Evolutionary conservation across 345 rosid genomes (phyloP), one percentile per base, ranked within the genome.

Genomic region (Gossypium ekmanianum): DNA sequence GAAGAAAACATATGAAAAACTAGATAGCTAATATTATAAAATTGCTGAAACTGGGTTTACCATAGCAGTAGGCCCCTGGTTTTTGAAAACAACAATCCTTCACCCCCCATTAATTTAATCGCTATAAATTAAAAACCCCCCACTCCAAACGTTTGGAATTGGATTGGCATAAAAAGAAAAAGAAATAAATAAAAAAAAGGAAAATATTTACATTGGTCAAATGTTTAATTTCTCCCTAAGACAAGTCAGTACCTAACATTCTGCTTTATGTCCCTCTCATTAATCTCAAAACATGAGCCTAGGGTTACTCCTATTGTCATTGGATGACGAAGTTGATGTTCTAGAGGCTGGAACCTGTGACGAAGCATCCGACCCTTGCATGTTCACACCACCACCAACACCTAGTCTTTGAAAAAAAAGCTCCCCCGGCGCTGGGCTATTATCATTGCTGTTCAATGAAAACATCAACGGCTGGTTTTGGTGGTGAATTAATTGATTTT

Each of bases 181-280:
- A 3, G 9, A 1, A 3, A 2, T 2, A 17, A 10, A 17, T 12
- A 54, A 34, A 51, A 2, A 8, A 12, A n/a, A 11, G 69, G 44
- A 43, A 20, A 54, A 34, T 41, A 77, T 69, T 48, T 74, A 81
- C 83, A 77, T 12, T 62, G 61, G 84, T 81, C 81, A 78, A 78
- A 77, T 81, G 75, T 39, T 74, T 54, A 54, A 17, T 18, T 54
- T 71, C 70, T 57, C 72, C 73, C 80, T 62, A 71, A 56, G 79
- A 79, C 76, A 82, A 83, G 85, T 84, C 84, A 80, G 86, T 84
- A 73, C 81, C 86, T 81, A 81, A 81, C 86, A 74, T 74, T 73
- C 61, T 27, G 27, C 76, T 54, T 72, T 70, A 74, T 45, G 77
- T 80, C 87, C 43, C 75, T 77, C 29, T 86, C 85, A 86, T 80